Evolutionary conservation across 1,284 basidiomycete species (phyloP), one percentile per base, ranked within the genome.

Genomic region (Bondarzewia mesenterica): DNA sequence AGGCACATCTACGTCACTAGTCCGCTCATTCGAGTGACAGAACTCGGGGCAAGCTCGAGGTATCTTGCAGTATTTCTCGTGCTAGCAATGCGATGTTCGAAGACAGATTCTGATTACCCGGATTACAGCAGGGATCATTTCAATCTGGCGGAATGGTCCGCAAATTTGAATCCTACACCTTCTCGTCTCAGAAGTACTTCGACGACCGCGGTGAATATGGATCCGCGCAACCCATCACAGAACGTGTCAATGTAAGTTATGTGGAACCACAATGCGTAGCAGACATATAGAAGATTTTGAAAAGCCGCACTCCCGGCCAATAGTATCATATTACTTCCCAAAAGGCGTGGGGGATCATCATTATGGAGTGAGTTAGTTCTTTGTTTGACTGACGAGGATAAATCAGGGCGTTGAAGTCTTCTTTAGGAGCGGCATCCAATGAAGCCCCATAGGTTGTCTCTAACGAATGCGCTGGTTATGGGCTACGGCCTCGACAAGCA

Each of bases 401-500:
- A 32, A 12, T 35, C 8, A 15, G 7, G 16, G 27, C 42, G 27
- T 4, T 32, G 6, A 36, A 25, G 14, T 14, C 22, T 7, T 18
- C 27, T 48, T 25, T 62, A 94, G 89, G 93, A 97, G 77, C 78
- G 88, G 41, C 95, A 99, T 72, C 96, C 95, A 2, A 99, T 99
- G 95, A 96, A 98, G 63, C 95, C 95, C 1, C 93, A 97, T 54
- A 79, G 96, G 14, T 69, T 99, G 8, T 94, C 93, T 3, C 68
- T 99, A 44, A 98, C 95, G 6, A 99, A 99, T 59, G 85, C 93
- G 5, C 78, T 99, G 40, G 95, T 99, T 5, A 80, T 96, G 62
- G 95, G 93, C 0, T 99, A 99, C 60, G 95, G 93, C 3, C 71
- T 99, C 16, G 93, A 99, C 70, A 89, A 96, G 60, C 86, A 93